Evolutionary conservation across 768 basidiomycete species (phyloP), one percentile per base, ranked within the genome.

Genomic region (Suillus luteus): DNA sequence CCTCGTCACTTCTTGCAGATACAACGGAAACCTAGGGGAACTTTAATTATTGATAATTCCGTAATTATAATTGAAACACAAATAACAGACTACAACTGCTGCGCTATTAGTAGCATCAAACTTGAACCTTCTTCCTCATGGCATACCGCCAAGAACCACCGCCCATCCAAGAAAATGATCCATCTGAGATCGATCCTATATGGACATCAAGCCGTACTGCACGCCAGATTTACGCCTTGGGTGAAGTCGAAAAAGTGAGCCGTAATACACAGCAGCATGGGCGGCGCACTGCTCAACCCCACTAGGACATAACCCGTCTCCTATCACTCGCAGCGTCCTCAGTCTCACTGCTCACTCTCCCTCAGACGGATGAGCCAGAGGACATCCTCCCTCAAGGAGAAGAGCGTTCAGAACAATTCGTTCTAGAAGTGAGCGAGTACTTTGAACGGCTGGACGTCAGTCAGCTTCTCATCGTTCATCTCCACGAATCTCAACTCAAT

Each of bases 341-440:
- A 10, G 87, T 92, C 63, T 88, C 90, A 8, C 81, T 93, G 59
- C 81, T 94, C 55, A 89, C 92, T 1, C 79, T 94, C n/a, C 92
- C 92, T 1, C 92, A 93, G 75, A 92, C 91, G 4, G 92, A 93
- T 71, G 81, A 74, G 1, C 82, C 86, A 3, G 85, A 85, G 8
- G 88, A 90, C 60, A 81, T 77, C 62, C 81, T 93, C 9, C 91
- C 91, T 3, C 88, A 90, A 69, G 92, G 91, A 46, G 92, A 89
- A 64, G 92, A 94, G 75, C 82, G 92, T 41, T 92, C 90, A 15
- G 91, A 93, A 71, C 89, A 92, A 70, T 93, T 94, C 67, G 92
- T 93, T 46, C 81, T 89, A 48, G 90, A 93, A 78, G 90, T 90
- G 59, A 89, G 88, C 79, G 90, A 92, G 71, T 93, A 93, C 75